Base-by-base conservation (phyloP, 768 basidiomycete genomes). In the Mycena kentingensis region DNA sequence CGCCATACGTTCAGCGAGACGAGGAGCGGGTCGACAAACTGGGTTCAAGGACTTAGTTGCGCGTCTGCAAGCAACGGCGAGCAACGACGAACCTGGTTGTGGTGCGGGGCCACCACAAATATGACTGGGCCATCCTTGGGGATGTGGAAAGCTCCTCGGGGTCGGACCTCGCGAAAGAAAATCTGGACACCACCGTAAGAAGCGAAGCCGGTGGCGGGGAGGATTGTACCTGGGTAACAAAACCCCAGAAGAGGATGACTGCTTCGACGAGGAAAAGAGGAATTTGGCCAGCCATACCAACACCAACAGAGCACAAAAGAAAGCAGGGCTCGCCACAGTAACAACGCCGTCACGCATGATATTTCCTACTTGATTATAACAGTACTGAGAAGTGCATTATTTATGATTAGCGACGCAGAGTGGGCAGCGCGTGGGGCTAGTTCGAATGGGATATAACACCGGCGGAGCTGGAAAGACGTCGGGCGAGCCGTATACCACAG, bases 101-200 rank as follows among this genome's bases (percentile, higher is more conserved):
- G 82, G 69, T 97, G 94, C 37, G 94, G 94, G 8, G 90, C 95
- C 37, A 80, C 92, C 45, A 93, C 92, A 67, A 96, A 93, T 57
- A 98, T 91, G 49, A 95, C 82, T 3, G 95, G 90, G 1, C 93
- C 95, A 52, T 90, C 81, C 51, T 79, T 79, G 22, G 96, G 96
- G 54, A 98, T 91, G 67, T 97, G 91, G 80, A 90, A 98, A 28
- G 94, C 90, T 44, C 96, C 92, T 69, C 96, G 78, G 3, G 94
- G 91, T 52, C 96, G 81, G 63, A 98, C 86, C 73, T 98, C 96
- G 60, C 96, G 78, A 76, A 98, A 98, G 79, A 98, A 98, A 60
- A 98, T 67, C 69, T 95, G 83, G 35, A 84, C 84, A 25, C 82
- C 75, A 65, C 93, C 88, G 65, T 93, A 94, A 56, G n/a, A n/a